Base-by-base conservation (phyloP, 495 filamentous ascomycete genomes). In the Cladorrhinum samala region DNA sequence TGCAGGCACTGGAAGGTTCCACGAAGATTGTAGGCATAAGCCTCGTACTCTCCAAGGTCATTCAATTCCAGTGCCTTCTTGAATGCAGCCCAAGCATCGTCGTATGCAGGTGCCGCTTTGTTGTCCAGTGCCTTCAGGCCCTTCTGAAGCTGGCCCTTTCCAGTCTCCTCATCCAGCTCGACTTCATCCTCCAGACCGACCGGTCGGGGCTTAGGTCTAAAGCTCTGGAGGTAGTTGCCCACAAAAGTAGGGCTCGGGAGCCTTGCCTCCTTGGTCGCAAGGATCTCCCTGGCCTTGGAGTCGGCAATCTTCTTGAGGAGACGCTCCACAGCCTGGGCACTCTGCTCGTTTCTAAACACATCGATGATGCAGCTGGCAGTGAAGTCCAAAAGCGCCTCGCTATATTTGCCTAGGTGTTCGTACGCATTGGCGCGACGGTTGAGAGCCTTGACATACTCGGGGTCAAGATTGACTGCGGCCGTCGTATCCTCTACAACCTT, bases 301-400 rank as follows among this genome's bases (percentile, higher is more conserved):
- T 97, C 92, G 25, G 93, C 93, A 49, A 96, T 91, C 77, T 96
- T 95, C 82, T 97, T 96, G 51, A 99, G 75, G 59, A 99, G 69
- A 46, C 91, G 78, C 76, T 99, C 93, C 6, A 99, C 90, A 18
- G 89, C 83, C 65, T 91, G 81, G 14, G 92, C 91, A 62, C 86
- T 93, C 47, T 77, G 72, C 59, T 95, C 87, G 69, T 93, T 96
- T 66, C 83, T 82, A 78, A 99, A 99, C 44, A 83, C 83, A 72
- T 97, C 94, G 68, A 99, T 95, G 62, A 99, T 99, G 74, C 93
- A 99, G 77, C 90, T 95, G 38, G 94, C 94, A 16, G 93, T 99
- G 70, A 91, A 97, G 70, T 99, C 93, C 25, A 99, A 80, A 18
- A 99, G 83, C 43, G 93, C 94, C 62, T 95, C 90, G 75, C 90